phyloP scores from a whole-genome alignment of 108 stramenopile genomes.

The Pseudonitzschia multiseries region DNA sequence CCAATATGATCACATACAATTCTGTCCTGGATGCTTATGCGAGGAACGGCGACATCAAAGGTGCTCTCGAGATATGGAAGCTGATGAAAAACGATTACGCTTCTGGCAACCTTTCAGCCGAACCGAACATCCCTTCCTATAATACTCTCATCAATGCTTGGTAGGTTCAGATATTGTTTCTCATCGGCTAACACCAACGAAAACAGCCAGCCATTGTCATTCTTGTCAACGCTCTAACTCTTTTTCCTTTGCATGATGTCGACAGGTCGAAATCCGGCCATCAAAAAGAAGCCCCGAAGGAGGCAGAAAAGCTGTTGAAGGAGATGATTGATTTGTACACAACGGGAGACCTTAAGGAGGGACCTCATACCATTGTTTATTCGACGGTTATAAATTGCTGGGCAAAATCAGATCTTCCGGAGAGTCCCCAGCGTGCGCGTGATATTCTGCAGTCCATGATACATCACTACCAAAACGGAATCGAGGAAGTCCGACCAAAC shows the following conservation, averaged over 20 bases:
- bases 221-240: background rate
- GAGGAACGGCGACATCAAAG: background rate
- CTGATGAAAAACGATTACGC: constrained; percentile 5
- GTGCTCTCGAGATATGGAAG: background rate
- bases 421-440: background rate
- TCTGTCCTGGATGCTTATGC: background rate
- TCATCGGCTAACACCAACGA: background rate
- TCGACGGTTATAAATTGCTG: constrained; percentile 58
- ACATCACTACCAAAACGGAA: background rate
- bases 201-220: background rate
- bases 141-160: constrained; percentile 2
- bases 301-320: background rate
- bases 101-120: constrained; percentile 29
- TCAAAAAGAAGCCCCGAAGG: background rate
- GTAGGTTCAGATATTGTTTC: background rate
- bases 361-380: background rate
- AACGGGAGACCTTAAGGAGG: background rate
- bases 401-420: constrained; percentile 30
- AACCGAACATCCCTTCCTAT: constrained; percentile 20
- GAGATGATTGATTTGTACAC: constrained; percentile 5
- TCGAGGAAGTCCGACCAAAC: background rate
- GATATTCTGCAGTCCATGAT: background rate
- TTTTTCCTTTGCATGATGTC: background rate
- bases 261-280: background rate
- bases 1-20: background rate